Percentiles rank a stretch among this genome's conserved stretches.
These are phyloP conservation scores for Solanum rostratum DNA, from an alignment of 257 asterid species.

Conservation along the genomic window DNA sequence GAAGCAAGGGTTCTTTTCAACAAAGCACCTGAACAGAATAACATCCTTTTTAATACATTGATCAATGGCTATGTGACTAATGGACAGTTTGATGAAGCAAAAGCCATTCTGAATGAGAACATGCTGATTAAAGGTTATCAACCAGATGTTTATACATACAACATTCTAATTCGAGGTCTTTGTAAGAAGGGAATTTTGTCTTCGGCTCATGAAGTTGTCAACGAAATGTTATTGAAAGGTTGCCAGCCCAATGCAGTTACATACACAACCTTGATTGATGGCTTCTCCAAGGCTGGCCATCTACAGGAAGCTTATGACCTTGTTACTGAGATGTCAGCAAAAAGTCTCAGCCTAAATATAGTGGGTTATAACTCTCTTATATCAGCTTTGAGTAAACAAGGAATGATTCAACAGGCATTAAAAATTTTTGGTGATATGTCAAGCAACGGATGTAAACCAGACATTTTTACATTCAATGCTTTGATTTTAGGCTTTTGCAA, in stretches of 20 bases:
- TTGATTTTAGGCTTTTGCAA: slow-evolving; percentile 59
- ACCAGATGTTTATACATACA: slow-evolving; percentile 74
- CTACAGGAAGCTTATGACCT: slow-evolving; percentile 49
- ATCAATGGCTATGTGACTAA: slow-evolving; percentile 48
- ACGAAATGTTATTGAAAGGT: slow-evolving; percentile 38
- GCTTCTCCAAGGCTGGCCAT: slow-evolving; percentile 61
- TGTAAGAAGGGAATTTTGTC: slow-evolving; percentile 56
- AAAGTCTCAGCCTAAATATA: slow-evolving; percentile 47
- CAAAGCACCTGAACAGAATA: slow-evolving; percentile 53
- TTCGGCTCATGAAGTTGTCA: slow-evolving; percentile 45
- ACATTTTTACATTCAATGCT: slow-evolving; percentile 59
- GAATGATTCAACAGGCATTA: slow-evolving; percentile 48
- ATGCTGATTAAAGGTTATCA: slow-evolving; percentile 27
- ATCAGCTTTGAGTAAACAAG: slow-evolving; percentile 62
- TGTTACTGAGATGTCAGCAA: slow-evolving; percentile 47
- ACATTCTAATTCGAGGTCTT: slow-evolving; percentile 66
- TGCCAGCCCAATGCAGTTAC: slow-evolving; percentile 55
- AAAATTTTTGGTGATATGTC: slow-evolving; percentile 36
- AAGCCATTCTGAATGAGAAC: slow-evolving; percentile 34
- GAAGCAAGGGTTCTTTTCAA: slow-evolving; percentile 50
- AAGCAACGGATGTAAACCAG: slow-evolving; percentile 53
- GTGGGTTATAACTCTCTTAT: slow-evolving; percentile 75
- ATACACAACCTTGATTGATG: slow-evolving; percentile 67
- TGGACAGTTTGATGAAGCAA: slow-evolving; percentile 65
- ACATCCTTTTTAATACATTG: slow-evolving; percentile 50